Evolutionary conservation across 768 basidiomycete genomes (phyloP), one percentile per base, ranked within the genome.

Genomic region (Calocera cornea): DNA sequence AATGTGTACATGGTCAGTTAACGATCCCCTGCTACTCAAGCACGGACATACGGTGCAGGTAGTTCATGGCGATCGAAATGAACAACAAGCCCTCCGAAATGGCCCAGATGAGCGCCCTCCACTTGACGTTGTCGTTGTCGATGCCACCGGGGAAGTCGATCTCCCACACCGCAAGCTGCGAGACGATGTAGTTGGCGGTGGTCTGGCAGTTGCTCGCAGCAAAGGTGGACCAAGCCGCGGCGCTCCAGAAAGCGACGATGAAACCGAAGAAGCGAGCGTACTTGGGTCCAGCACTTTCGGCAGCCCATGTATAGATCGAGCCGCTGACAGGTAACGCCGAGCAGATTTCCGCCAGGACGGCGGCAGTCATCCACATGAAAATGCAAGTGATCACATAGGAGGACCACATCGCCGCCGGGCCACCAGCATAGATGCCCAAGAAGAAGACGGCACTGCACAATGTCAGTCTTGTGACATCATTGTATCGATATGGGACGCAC

Each of bases 171-270:
- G 83, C 80, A 33, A 94, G 77, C 72, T 91, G 87, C 17, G 92
- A 93, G 22, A 93, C 87, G 50, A 97, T 83, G 75, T 91, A 95
- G 75, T 95, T 93, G 50, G 92, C 90, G 1, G 92, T 87, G 1
- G 88, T 88, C 89, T 94, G 73, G 68, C 89, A 92, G 73, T 92
- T 94, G 31, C 88, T 85, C 10, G 93, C 93, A 41, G 86, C 82
- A 72, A 94, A 95, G 0, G 93, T 95, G 84, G 92, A 92, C 93
- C 93, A 95, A n/a, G 92, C 93, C 0, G 92, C 93, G 68, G 87
- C 87, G 16, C 90, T 81, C 92, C 92, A 95, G 89, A 90, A 95
- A 34, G 92, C 92, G 17, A 94, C 92, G 67, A 92, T 76, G 78
- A 94, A 92, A 0, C 91, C 92, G 70, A 92, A 84, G 76, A 95